Base-by-base conservation (phyloP, 352 stramenopile genomes). In the Blastocystis sp. region DNA sequence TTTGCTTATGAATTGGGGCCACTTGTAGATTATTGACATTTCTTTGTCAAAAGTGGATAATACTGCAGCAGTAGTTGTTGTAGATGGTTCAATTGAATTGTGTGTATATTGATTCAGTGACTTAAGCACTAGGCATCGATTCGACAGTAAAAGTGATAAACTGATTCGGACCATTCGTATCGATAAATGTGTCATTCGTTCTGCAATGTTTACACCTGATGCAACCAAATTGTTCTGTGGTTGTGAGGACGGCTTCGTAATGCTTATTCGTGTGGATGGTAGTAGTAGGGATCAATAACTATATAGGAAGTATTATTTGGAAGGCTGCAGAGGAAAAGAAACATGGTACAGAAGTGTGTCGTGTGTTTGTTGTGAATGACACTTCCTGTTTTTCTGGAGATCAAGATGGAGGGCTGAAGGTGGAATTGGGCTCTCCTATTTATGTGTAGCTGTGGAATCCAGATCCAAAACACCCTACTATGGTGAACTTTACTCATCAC, bases 351-450 rank as follows among this genome's bases (percentile, higher is more conserved):
- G 73, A 85, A 45, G 54, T 89, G 8, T 89, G 53, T 18, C 30
- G 43, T 5, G 66, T 89, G 13, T 89, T 47, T 45, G 73, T 39
- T 16, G 30, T 89, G 39, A 69, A 89, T 20, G 37, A 89, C 20
- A 55, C n/a, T 13, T 76, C 66, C 66, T 89, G 50, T 56, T 79
- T 89, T 54, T 89, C 78, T 13, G 78, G 78, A 62, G 78, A 89
- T 30, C 24, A 89, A 50, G 53, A 89, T 34, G 78, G 78, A 13
- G 78, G 45, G n/a, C 34, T 89, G 16, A 89, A 79, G 37, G 78
- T 89, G 18, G 11, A 4, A 4, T 63, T 8, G 2, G 18, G 6
- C 54, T 24, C 16, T 24, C 34, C 13, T 26, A 18, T 26, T 50
- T 54, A 37, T 54, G 20, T 11, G 45, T 89, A 89, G 78, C 30